A percentile compares a stretch with the other conserved stretches of the same genome.
phyloP scores from a whole-genome alignment of 352 stramenopile species.

The Globisporangium canariense region DNA sequence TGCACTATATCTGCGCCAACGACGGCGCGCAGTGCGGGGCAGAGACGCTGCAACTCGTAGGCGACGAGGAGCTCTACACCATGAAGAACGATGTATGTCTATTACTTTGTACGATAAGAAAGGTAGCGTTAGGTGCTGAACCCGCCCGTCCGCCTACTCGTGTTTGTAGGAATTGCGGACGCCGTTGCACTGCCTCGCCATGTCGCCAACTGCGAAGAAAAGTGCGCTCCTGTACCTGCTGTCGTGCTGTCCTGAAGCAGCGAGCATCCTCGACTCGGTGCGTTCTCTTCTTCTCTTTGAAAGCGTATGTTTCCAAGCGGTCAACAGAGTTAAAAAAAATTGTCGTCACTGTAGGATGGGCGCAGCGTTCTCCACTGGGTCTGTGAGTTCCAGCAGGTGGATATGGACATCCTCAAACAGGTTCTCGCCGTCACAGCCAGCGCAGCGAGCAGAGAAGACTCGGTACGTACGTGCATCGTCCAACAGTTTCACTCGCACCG shows the following conservation, averaged over 20 bases:
- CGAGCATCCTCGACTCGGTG: conserved; percentile 37
- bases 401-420: conserved; percentile 25
- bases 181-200: conserved; percentile 44
- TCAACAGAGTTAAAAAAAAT: no score
- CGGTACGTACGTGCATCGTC: conserved; percentile 5
- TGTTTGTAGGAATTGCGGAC: conserved; percentile 42
- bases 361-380: conserved; percentile 59
- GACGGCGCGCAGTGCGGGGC: conserved; percentile 30
- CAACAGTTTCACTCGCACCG: not conserved
- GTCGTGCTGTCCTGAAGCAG: conserved; percentile 26
- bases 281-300: not conserved
- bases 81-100: conserved; percentile 37
- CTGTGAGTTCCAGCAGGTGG: conserved; percentile 32
- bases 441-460: conserved; percentile 20
- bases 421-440: conserved; percentile 14
- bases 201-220: conserved; percentile 25
- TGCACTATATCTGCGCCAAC: conserved; percentile 56
- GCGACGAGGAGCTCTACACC: conserved; percentile 26
- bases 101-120: no score
- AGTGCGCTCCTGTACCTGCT: conserved; percentile 38
- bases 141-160: no score
- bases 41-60: conserved; percentile 40
- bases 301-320: no score
- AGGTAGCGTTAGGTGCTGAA: no score
- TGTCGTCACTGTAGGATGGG: conserved; percentile 28